Base-by-base conservation (phyloP, 768 basidiomycete genomes). In the Calocybe indica region DNA sequence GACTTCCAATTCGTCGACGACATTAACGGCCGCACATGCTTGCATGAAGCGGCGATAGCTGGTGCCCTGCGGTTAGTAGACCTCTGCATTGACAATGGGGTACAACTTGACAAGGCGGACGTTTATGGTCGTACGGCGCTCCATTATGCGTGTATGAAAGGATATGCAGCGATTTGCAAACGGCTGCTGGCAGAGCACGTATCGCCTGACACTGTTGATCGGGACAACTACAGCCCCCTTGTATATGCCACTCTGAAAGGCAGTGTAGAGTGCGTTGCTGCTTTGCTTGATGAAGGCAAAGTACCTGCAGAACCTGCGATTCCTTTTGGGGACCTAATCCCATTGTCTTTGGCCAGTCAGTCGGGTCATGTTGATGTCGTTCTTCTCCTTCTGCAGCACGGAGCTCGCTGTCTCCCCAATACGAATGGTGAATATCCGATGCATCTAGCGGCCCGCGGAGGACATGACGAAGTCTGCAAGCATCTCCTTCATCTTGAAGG, bases 361-460 rank as follows among this genome's bases (percentile, higher is more conserved):
- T 79, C 83, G 39, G 96, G 96, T 2, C 88, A 95, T 62, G 74
- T 87, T 28, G 82, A 89, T 34, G 86, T 96, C 33, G 90, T 87
- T 6, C 64, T 80, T 1, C 65, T 97, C 6, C 71, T 99, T 2
- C 72, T 98, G 10, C 68, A 82, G 53, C 76, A 83, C 46, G 91
- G 89, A 10, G 92, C 90, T 4, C 74, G 76, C 41, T 85, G 87
- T 52, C 54, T 88, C 12, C 80, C 94, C 1, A 96, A 97, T 58
- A 90, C 82, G 47, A 96, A 92, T 52, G 96, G 96, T n/a, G 88
- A 96, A 63, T 97, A 89, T 60, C 93, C 96, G 0, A 89, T 95
- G 56, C 96, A 99, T 67, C 79, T 98, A 15, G 95, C 96, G 15
- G 93, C 94, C 6, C 80, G 89, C 48, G 88, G 92, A 60, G 96